phyloP scores from a whole-genome alignment of 371 early-diverging fungal species.

The Chytridium lagenaria region DNA sequence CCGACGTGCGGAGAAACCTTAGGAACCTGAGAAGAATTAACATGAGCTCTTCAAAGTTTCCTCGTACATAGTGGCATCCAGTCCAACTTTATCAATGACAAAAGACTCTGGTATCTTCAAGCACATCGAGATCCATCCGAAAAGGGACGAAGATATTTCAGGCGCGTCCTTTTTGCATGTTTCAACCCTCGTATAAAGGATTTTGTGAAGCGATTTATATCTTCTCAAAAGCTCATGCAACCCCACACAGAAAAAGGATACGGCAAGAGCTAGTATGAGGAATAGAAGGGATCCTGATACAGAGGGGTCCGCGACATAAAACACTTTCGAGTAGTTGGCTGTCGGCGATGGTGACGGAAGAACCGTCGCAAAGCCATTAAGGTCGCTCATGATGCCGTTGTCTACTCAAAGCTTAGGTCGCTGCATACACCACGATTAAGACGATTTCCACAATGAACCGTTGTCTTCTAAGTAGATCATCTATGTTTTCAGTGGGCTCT shows the following conservation, averaged over 20 bases:
- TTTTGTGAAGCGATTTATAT: slow-evolving; percentile 26
- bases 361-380: not conserved
- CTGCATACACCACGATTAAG: too few species aligned
- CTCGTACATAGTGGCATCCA: slow-evolving; percentile 52
- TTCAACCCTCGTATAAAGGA: slow-evolving; percentile 43
- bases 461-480: too few species aligned
- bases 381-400: not conserved
- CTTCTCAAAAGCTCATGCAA: slow-evolving; percentile 40
- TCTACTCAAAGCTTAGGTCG: too few species aligned
- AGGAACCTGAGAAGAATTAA: slow-evolving; percentile 40
- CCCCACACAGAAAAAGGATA: slow-evolving; percentile 24
- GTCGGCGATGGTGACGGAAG: not conserved
- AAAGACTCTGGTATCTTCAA: slow-evolving; percentile 40
- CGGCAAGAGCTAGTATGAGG: slow-evolving; percentile 23
- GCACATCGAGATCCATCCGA: slow-evolving; percentile 49
- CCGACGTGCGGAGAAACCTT: slow-evolving; percentile 48
- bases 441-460: too few species aligned
- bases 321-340: not conserved
- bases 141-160: slow-evolving; percentile 29
- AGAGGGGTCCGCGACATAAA: slow-evolving; percentile 23
- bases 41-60: not conserved
- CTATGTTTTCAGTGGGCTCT: too few species aligned
- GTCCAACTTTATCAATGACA: slow-evolving; percentile 48
- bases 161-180: slow-evolving; percentile 39
- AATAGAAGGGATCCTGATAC: slow-evolving; percentile 36